phyloP scores from a whole-genome alignment of 2,329 filamentous ascomycete species.

The Stagonosporopsis tanaceti region DNA sequence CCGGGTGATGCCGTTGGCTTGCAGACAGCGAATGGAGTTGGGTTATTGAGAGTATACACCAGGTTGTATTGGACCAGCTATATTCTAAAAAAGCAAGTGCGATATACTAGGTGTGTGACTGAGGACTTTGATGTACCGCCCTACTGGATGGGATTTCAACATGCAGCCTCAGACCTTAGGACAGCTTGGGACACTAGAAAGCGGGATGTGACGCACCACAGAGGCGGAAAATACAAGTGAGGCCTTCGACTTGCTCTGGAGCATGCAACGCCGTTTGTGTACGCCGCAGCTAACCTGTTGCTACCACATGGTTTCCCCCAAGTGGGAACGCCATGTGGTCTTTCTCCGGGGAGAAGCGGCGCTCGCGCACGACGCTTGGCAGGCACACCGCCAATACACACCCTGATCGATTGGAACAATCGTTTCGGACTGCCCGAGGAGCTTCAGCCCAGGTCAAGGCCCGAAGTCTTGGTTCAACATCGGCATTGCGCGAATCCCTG shows the following conservation, averaged over 20 bases:
- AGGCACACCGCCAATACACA: conserved; percentile 10
- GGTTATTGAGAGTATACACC: background rate
- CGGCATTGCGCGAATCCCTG: background rate
- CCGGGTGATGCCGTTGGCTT: background rate
- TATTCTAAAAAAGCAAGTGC: background rate
- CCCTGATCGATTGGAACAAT: conserved; percentile 1
- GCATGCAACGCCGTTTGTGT: conserved; percentile 4
- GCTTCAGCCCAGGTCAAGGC: background rate
- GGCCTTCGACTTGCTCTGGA: conserved; percentile 4
- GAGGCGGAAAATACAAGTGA: conserved; percentile 1
- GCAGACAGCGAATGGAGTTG: background rate
- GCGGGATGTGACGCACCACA: background rate
- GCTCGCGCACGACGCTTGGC: conserved; percentile 1
- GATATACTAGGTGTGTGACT: too few species aligned
- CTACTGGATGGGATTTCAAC: background rate
- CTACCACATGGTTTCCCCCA: background rate
- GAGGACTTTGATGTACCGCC: too few species aligned
- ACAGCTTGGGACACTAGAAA: background rate
- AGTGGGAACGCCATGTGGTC: background rate
- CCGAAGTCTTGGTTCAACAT: background rate
- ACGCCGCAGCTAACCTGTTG: background rate
- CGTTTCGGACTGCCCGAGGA: conserved; percentile 9
- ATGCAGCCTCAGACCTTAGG: background rate
- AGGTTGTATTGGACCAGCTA: background rate
- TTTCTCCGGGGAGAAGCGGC: background rate